Base-by-base conservation (phyloP, 441 rosid genomes). In the Adansonia rubrostipa region DNA sequence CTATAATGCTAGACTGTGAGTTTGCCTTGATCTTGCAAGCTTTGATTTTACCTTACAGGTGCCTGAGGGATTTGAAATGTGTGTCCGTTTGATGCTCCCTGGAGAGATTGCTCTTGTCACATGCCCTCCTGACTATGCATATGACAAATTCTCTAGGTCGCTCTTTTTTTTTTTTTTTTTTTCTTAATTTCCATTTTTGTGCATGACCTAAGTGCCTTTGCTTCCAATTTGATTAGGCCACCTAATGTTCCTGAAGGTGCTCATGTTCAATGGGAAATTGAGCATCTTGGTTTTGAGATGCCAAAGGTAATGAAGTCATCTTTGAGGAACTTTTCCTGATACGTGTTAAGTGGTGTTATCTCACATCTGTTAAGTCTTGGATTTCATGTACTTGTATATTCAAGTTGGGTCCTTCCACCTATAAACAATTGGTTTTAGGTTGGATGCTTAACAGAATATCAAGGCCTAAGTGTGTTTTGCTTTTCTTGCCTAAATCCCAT, bases 51-150 rank as follows among this genome's bases (percentile, higher is more conserved):
- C 73, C 68, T 60, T 62, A 53, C 78, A 95, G 99, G 99, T 95
- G 58, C 98, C 99, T 48, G 99, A 95, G 87, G 99, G 98, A 82
- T 91, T 97, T 85, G 99, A 97, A 84, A 94, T 93, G 99, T 89
- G 90, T 84, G 96, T 93, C 72, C 96, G 99, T 70, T 79, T 97
- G 86, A 97, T 97, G 98, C 85, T 97, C 51, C 97, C 99, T 44
- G 99, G 94, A 81, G 99, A 97, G 88, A 69, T 89, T 74, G 92
- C 98, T 75, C 95, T 97, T 75, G 96, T 95, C 85, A 91, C 94
- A 63, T 93, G 98, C 77, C 97, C 99, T 77, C 97, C 99, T 86
- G 98, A 93, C 82, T 93, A 93, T 85, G 99, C 98, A 61, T 97
- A 93, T 75, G 99, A 95, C 81, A 91, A 93, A 80, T 95, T 95